Base-by-base conservation (phyloP, 139 green algal genomes). In the Astrephomene gubernaculifera region DNA sequence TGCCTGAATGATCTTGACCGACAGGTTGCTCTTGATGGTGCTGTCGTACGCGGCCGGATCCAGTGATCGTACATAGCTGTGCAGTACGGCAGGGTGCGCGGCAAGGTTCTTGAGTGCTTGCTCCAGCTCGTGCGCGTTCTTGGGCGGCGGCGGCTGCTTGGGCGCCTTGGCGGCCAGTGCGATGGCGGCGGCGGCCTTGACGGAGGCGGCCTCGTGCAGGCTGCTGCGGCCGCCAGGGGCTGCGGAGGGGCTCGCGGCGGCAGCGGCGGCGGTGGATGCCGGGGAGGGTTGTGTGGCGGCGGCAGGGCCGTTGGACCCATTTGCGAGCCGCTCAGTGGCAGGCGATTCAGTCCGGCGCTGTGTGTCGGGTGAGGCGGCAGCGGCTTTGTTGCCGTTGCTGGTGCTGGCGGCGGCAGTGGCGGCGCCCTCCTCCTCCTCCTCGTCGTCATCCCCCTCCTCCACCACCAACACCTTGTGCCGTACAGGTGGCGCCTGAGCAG, bases 41-140 rank as follows among this genome's bases (percentile, higher is more conserved):
- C 38, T 64, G 14, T 21, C 45, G 79, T 85, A 85, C n/a, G 63
- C 39, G 22, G 64, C 10, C 1, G 79, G 79, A 35, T 85, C 79
- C 4, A 85, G 29, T 4, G 79, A 68, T 3, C 79, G 63, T 2
- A 85, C 31, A 35, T 68, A 85, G 0, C 67, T 45, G 33, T 76
- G 19, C 31, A 68, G 79, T 25, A 75, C 79, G 44, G 43, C 63
- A 24, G 79, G 64, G 79, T 85, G 64, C 22, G 27, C 63, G 12
- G 79, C 31, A 10, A 85, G 79, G 21, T 7, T 39, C 79, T 85
- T 85, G n/a, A 85, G 60, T 31, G 64, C 79, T 38, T 75, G 63
- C 79, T 85, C 79, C 10, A 85, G 36, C 79, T 85, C 79, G 43
- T 76, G 79, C 45, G 79, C 79, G 79, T 75, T 76, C 63, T 75